Evolutionary conservation across 2,329 filamentous ascomycete genomes (phyloP), one percentile per base, ranked within the genome.

Genomic region (Alternaria metachromatica): DNA sequence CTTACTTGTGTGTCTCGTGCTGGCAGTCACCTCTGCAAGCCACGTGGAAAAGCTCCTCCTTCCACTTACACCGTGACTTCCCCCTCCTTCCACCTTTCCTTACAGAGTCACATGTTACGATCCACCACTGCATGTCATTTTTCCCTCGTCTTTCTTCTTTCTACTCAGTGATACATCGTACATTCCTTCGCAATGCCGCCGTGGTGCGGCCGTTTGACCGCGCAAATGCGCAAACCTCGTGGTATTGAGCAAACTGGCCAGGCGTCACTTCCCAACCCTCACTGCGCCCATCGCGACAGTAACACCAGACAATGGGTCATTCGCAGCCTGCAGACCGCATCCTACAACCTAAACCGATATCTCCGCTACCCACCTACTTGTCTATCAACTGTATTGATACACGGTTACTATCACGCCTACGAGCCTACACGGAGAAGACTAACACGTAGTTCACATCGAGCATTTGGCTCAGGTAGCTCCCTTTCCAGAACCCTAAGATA

Each of bases 141-240:
- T 15, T 6, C 8, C 2, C 9, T 37, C 7, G 9, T 53, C 6
- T 20, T 12, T 25, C 49, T 2, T 41, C 7, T 5, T 41, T 23
- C 7, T 10, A n/a, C 33, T 41, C 37, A 18, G 9, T 53, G 49
- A 23, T 11, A 41, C 13, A 23, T 51, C 23, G 20, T 15, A 44
- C 20, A 8, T 21, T 18, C n/a, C 15, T 25, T 18, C 44, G 37
- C 20, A 3, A 50, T 13, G 33, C 15, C 15, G 33, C 33, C 15
- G 33, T n/a, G 33, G 33, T 37, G 15, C 33, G 33, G n/a, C 33
- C 33, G 33, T 62, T 62, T 57, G 55, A 55, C 46, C 43, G 66
- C 66, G 64, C 66, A 67, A 62, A 44, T 67, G 66, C 66, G 66
- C 66, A 68, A 63, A 68, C 59, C n/a, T 51, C 53, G n/a, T 21